These are phyloP conservation scores for Phaeophleospora eucalypticola DNA, from an alignment of 2,329 filamentous ascomycete species.

Conservation along the genomic window DNA sequence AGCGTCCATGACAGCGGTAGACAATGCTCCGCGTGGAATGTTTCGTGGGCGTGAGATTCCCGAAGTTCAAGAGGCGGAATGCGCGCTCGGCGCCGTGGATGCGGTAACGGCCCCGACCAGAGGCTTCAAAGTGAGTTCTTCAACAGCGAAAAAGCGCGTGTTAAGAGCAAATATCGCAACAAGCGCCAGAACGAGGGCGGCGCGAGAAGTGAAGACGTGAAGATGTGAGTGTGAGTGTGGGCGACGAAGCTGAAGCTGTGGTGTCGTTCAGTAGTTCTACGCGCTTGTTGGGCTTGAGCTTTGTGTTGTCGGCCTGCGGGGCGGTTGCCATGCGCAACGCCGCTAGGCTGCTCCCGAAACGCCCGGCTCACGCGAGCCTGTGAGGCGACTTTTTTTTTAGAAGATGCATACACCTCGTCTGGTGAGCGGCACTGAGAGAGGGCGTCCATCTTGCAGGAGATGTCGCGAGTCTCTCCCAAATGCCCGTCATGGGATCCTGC, in stretches of 20 bases:
- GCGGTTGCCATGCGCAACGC: not conserved
- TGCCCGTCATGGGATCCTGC: constrained; percentile 44
- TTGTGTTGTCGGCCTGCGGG: too few species aligned
- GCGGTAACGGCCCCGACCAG: not conserved
- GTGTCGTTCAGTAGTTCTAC: too few species aligned
- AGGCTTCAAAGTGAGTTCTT: not conserved
- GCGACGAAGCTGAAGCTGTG: not conserved
- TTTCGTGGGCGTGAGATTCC: constrained; percentile 7
- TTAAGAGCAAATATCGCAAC: constrained; percentile 1
- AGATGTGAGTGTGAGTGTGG: not conserved
- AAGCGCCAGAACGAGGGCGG: constrained; percentile 5
- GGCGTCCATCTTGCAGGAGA: not conserved
- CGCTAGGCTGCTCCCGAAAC: too few species aligned
- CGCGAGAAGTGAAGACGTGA: not conserved
- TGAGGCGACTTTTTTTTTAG: too few species aligned
- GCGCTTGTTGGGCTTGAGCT: too few species aligned
- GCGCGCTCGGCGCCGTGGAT: constrained; percentile 14
- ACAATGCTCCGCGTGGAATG: constrained; percentile 17
- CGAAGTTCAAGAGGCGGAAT: constrained; percentile 17
- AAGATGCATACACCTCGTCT: too few species aligned
- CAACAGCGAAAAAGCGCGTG: not conserved
- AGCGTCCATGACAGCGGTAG: constrained; percentile 18
- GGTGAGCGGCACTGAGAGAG: not conserved
- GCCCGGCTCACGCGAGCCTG: too few species aligned
- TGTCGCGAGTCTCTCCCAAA: constrained; percentile 28